Percentiles rank a stretch among this genome's conserved stretches.
Evolutionary conservation across 1,284 basidiomycete genomes (phyloP).

Genomic region (Cystobasidium sp.): DNA sequence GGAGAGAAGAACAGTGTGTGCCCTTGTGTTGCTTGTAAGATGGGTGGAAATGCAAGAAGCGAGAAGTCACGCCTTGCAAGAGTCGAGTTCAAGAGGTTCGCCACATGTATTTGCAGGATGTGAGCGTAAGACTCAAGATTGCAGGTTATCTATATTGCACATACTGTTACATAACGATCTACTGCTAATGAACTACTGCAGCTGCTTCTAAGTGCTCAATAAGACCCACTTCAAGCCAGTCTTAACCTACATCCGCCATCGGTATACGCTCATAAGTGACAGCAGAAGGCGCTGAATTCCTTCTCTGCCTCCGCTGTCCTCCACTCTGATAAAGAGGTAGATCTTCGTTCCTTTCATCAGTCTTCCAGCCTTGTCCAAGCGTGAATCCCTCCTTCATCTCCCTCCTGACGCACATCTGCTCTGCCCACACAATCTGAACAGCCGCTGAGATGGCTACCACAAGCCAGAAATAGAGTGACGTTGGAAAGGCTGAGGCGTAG

Average conservation of each 20-base stretch:
- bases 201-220: background rate
- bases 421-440: conserved; percentile 77
- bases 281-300: conserved; percentile 40
- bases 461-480: conserved; percentile 86
- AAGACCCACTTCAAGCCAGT: background rate
- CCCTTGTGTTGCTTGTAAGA: too few species aligned
- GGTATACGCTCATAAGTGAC: conserved; percentile 40
- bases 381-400: conserved; percentile 85
- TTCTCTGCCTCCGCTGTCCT: conserved; percentile 14
- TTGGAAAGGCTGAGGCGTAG: conserved; percentile 83
- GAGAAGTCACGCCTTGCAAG: too few species aligned
- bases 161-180: background rate
- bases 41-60: too few species aligned
- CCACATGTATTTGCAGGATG: too few species aligned
- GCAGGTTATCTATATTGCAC: too few species aligned
- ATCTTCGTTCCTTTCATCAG: conserved; percentile 36
- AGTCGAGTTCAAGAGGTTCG: too few species aligned
- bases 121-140: too few species aligned
- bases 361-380: conserved; percentile 45
- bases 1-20: too few species aligned
- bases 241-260: conserved; percentile 31
- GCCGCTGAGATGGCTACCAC: conserved; percentile 73
- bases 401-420: conserved; percentile 84
- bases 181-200: conserved; percentile 12
- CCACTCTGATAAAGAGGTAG: conserved; percentile 12